These are phyloP conservation scores for Hanseniaspora jakobsenii DNA, from an alignment of 805 yeast species.

Conservation along the genomic window DNA sequence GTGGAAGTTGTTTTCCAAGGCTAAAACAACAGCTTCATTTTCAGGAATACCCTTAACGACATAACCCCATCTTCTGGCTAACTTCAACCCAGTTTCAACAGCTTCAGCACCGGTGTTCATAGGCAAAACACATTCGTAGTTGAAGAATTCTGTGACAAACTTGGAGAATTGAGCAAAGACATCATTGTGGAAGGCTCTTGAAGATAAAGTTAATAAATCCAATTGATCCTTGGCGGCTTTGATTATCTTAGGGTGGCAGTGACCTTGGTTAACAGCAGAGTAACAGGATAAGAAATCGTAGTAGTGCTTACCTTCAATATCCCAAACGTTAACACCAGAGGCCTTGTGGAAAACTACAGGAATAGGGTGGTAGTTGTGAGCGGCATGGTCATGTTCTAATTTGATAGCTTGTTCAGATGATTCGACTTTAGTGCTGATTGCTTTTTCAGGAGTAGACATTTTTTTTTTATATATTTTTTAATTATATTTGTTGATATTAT, in stretches of 20 bases:
- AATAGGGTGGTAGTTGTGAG: constrained; percentile 92
- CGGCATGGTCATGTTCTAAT: constrained; percentile 71
- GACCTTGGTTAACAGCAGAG: constrained; percentile 97
- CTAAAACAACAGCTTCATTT: constrained; percentile 73
- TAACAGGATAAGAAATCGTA: constrained; percentile 88
- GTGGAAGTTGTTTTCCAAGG: constrained; percentile 86
- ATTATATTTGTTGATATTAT: no score
- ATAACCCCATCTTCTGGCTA: constrained; percentile 97
- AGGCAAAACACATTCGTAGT: constrained; percentile 86
- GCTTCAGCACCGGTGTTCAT: constrained; percentile 99
- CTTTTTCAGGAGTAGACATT: constrained; percentile 23
- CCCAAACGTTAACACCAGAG: constrained; percentile 90
- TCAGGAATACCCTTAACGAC: constrained; percentile 69
- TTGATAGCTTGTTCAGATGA: constrained; percentile 54
- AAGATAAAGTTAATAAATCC: constrained; percentile 65
- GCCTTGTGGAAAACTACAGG: constrained; percentile 90
- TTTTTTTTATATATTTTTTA: constrained; percentile 3
- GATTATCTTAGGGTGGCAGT: constrained; percentile 88
- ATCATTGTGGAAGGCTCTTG: constrained; percentile 87
- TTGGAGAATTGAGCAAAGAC: constrained; percentile 79
- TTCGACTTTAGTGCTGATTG: constrained; percentile 29
- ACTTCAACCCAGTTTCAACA: constrained; percentile 84
- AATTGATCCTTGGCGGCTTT: constrained; percentile 82
- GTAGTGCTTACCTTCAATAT: constrained; percentile 91
- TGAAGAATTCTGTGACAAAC: constrained; percentile 75